Base-by-base conservation (phyloP, 768 basidiomycete species). In the Lanmaoa pseudosensibilis region DNA sequence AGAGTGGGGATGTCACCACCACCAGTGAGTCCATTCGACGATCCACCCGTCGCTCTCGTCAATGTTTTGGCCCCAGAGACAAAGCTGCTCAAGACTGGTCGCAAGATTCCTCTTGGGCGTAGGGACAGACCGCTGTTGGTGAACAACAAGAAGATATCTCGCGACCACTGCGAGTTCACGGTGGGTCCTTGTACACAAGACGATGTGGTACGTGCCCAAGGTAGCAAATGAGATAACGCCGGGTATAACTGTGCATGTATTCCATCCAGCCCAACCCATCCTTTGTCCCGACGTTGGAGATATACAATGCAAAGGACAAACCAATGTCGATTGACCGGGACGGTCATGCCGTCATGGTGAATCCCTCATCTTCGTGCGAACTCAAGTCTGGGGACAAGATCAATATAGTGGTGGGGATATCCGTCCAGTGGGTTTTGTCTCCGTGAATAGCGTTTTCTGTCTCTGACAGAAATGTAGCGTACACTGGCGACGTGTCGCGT, bases 31-130 rank as follows among this genome's bases (percentile, higher is more conserved):
- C 16, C 16, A 10, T 52, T 37, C 33, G 33, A 27, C n/a, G 18
- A 19, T 55, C 75, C 74, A 74, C 57, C 56, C 60, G 32, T 18
- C 40, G n/a, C 40, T 36, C 39, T 52, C n/a, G 34, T 32, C 37
- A 30, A 46, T 32, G 33, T n/a, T 38, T 54, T 38, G 38, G n/a
- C 5, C 12, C 2, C 58, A 82, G 79, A 75, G 62, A 69, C 66
- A 15, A 90, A 89, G 65, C 69, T 90, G 21, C 74, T 92, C 43
- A 89, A 86, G 67, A 76, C 86, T 2, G 80, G 80, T 16, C 77
- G 70, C 37, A 74, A 74, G 13, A 85, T 88, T 54, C 37, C 63
- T 0, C 60, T 91, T 1, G 87, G 88, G 16, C 77, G 90, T 40
- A 86, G 82, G 69, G 81, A 77, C 1, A 70, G 71, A 41, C 74